Conservation (phyloP, 1,284 basidiomycete species). For the Ceratobasidium sp. region DNA sequence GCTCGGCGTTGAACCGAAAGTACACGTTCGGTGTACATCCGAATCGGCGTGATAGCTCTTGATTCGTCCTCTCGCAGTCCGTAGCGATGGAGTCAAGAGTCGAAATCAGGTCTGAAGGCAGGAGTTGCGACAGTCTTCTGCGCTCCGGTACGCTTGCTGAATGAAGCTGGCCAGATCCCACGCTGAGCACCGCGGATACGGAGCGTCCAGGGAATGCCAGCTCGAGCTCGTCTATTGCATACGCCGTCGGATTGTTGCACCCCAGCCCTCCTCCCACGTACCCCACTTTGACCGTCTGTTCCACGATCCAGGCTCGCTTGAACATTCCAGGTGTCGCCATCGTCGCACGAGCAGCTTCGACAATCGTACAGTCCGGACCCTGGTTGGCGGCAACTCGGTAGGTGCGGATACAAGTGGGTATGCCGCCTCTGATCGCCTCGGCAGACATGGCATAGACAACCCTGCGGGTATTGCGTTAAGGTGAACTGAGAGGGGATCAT, state of each 20-base stretch:
- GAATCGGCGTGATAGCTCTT: not conserved
- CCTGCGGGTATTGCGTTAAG: not conserved
- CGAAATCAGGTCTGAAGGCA: too few species aligned
- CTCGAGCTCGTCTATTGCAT: not conserved
- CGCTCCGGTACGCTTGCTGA: not conserved
- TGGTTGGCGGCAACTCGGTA: conserved; percentile 9
- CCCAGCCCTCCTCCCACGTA: conserved; percentile 14
- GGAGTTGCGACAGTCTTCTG: too few species aligned
- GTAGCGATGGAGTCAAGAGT: not conserved
- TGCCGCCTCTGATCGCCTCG: conserved; percentile 5
- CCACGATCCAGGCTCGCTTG: conserved; percentile 1
- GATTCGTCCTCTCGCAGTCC: not conserved
- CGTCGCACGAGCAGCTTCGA: conserved; percentile 44
- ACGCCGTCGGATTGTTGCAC: conserved; percentile 13
- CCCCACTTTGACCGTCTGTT: not conserved
- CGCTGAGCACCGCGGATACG: not conserved
- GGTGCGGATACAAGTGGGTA: conserved; percentile 10
- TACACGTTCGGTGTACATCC: not conserved
- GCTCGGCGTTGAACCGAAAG: conserved; percentile 22
- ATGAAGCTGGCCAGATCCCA: not conserved
- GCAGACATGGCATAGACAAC: conserved; percentile 20
- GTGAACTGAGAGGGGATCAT: not conserved
- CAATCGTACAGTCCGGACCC: conserved; percentile 32
- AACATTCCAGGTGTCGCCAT: conserved; percentile 41
- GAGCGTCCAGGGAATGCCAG: not conserved